Evolutionary conservation across 106 monocot species (phyloP).

Genomic region (Dendrobium huoshanense): DNA sequence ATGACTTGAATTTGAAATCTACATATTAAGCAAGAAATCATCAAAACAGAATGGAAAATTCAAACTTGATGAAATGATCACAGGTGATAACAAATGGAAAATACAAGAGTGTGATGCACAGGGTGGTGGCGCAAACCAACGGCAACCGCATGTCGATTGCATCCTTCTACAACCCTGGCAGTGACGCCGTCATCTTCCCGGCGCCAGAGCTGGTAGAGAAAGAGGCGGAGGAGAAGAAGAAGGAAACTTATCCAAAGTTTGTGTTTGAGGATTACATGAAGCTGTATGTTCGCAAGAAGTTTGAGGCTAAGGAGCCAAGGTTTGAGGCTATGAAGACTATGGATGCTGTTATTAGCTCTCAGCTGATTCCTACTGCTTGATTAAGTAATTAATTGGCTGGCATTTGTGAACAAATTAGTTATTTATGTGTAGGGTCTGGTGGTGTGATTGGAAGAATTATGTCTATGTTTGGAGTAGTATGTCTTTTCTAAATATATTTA

Average conservation of each 20-base stretch:
- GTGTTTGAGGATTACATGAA: slow-evolving; percentile 84
- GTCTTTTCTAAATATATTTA: background rate
- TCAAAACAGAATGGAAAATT: background rate
- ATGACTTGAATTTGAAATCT: no score
- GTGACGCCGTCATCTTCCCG: slow-evolving; percentile 62
- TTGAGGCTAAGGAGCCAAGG: slow-evolving; percentile 78
- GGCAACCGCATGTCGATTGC: slow-evolving; percentile 80
- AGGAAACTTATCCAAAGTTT: slow-evolving; percentile 31
- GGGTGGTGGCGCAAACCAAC: slow-evolving; percentile 48
- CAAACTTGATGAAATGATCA: background rate
- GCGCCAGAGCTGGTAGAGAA: slow-evolving; percentile 31
- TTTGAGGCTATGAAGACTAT: slow-evolving; percentile 53
- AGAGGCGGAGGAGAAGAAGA: background rate
- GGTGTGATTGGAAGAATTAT: background rate
- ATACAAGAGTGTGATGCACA: slow-evolving; percentile 72
- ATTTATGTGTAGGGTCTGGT: background rate
- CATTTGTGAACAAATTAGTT: no score
- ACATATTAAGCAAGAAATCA: no score
- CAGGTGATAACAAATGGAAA: slow-evolving; percentile 75
- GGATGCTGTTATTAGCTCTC: background rate
- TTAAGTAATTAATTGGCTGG: background rate
- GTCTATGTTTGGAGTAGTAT: background rate
- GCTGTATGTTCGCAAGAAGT: slow-evolving; percentile 58
- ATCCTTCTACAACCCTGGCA: slow-evolving; percentile 80
- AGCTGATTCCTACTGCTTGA: background rate